Evolutionary conservation across 164 flowering plant genomes (phyloP), one percentile per base, ranked within the genome.

Genomic region (Tetracentron sinense): DNA sequence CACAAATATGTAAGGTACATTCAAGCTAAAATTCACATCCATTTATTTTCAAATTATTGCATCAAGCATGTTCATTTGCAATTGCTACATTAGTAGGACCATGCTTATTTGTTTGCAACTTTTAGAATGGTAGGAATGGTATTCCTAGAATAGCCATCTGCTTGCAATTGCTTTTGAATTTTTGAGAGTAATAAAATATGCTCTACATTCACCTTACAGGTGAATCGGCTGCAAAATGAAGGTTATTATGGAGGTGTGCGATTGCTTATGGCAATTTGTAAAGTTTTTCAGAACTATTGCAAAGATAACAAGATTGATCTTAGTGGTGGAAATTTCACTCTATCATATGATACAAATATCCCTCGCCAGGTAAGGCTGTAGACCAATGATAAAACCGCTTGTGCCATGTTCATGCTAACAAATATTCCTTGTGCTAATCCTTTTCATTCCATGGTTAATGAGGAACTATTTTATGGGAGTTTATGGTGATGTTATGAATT

Each of bases 191-290:
- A 28, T 28, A 56, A 25, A 21, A 12, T 25, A 16, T 14, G 20
- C 55, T 28, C 10, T 56, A 14, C 25, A 22, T 31, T 42, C 27
- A 26, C 54, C 17, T 67, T 66, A 29, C 75, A 94, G 99, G 89
- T 88, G 65, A 61, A 65, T 49, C 79, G 96, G 65, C 69, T 94
- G 80, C 56, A 79, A 61, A 83, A n/a, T 64, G 96, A 89, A 72
- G 99, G 99, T 38, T 94, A 83, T 64, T 89, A 94, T 76, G 99
- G 97, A 66, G 99, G 99, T 7, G 96, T 89, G 29, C 85, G 97
- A 38, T 74, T 94, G 82, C 84, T 94, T 31, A 89, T 94, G 99
- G 84, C 96, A 12, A 80, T 88, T 49, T 91, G 96, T 62, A 91
- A 84, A 69, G 85, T 89, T 54, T 94, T 91, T 61, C 55, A 68